phyloP scores from a whole-genome alignment of 1,284 basidiomycete species.

The Chalciporus sp. region DNA sequence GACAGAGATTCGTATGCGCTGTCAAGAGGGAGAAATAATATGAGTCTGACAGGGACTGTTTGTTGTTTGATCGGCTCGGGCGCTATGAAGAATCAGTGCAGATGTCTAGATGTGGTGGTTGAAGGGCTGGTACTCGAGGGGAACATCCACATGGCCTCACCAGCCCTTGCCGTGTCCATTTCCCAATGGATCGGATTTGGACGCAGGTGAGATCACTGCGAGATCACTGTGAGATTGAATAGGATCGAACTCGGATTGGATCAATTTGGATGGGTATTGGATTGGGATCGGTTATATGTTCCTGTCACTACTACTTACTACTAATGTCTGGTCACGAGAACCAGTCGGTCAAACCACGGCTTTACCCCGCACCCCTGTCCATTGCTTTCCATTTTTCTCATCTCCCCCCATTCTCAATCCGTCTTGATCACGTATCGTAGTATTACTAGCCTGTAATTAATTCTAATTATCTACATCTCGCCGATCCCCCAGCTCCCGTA shows the following conservation, averaged over 20 bases:
- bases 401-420: too few species aligned
- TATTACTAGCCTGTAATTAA: slow-evolving; percentile 1
- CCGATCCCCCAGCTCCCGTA: slow-evolving; percentile 33
- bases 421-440: too few species aligned
- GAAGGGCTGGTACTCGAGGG: neutral
- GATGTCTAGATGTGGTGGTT: neutral
- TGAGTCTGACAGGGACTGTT: neutral
- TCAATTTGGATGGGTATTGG: too few species aligned
- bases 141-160: neutral
- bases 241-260: too few species aligned
- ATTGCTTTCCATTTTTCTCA: too few species aligned
- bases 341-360: neutral
- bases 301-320: too few species aligned
- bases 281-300: too few species aligned
- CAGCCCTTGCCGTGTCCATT: neutral
- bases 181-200: neutral
- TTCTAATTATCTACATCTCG: slow-evolving; percentile 8
- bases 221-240: too few species aligned
- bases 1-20: slow-evolving; percentile 17
- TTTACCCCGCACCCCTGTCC: neutral
- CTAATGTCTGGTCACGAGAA: too few species aligned
- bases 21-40: slow-evolving; percentile 2
- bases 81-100: too few species aligned
- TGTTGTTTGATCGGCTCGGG: neutral
- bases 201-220: neutral